Percentiles rank a stretch among this genome's conserved stretches.
Conservation (phyloP, 2,329 filamentous ascomycete genomes). For the Alternaria sp. region DNA sequence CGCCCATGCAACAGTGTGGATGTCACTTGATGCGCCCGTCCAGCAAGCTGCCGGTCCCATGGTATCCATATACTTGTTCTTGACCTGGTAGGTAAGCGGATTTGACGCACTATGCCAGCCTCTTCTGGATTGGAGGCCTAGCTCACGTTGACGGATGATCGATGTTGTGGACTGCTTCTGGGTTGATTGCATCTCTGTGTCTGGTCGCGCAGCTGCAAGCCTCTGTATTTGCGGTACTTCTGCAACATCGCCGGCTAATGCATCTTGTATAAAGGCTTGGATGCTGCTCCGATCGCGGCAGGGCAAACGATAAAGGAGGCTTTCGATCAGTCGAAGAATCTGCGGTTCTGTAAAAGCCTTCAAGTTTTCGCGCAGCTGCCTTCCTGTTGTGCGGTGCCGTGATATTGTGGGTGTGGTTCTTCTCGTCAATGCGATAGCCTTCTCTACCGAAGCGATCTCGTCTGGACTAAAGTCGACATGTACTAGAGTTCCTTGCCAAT, state of each 20-base stretch:
- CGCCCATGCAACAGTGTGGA: conserved; percentile 63
- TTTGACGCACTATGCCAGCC: conserved; percentile 33
- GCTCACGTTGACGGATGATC: conserved; percentile 41
- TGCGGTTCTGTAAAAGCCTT: conserved; percentile 29
- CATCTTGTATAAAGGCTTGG: conserved; percentile 41
- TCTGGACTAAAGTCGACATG: conserved; percentile 42
- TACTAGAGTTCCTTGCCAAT: conserved; percentile 39
- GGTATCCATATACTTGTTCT: conserved; percentile 44
- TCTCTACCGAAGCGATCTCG: conserved; percentile 35
- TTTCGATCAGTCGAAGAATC: conserved; percentile 23
- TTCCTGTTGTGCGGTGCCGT: conserved; percentile 21
- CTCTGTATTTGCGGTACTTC: conserved; percentile 33
- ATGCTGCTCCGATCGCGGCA: conserved; percentile 31
- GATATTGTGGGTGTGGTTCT: neutral
- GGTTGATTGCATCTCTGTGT: conserved; percentile 18
- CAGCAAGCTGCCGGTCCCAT: conserved; percentile 56
- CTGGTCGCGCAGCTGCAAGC: conserved; percentile 28
- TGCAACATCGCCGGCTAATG: conserved; percentile 24
- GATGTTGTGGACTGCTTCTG: conserved; percentile 24
- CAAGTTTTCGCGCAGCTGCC: conserved; percentile 31
- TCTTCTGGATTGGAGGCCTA: conserved; percentile 35
- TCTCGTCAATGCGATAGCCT: conserved; percentile 13
- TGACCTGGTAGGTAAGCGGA: conserved; percentile 30
- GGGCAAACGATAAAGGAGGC: conserved; percentile 20
- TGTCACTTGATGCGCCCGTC: conserved; percentile 65